Conservation (phyloP, 2,329 filamentous ascomycete species). For the Phyllosticta paracitricarpa region DNA sequence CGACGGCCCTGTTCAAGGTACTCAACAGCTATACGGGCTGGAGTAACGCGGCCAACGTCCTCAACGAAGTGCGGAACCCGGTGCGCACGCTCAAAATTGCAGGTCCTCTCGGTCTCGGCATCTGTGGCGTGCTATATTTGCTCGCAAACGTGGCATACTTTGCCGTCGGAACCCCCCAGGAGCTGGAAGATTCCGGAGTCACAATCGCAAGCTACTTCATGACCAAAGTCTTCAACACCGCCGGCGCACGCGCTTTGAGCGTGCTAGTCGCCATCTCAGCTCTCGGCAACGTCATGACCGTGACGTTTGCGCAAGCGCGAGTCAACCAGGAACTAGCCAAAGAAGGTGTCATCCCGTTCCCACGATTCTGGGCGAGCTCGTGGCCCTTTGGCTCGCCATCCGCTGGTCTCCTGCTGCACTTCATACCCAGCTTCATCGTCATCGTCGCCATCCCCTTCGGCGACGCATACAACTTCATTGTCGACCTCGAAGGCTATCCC, state of each 20-base stretch:
- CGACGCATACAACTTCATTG: constrained; percentile 62
- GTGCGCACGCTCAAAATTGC: constrained; percentile 55
- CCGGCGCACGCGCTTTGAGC: constrained; percentile 44
- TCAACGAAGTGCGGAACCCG: constrained; percentile 62
- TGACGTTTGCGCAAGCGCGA: constrained; percentile 56
- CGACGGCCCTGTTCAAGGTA: constrained; percentile 55
- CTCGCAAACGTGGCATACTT: constrained; percentile 56
- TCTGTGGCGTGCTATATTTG: constrained; percentile 55
- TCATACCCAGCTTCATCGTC: constrained; percentile 56
- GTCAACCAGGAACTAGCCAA: constrained; percentile 64
- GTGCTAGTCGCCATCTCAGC: constrained; percentile 58
- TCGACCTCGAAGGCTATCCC: constrained; percentile 62
- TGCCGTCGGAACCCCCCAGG: constrained; percentile 55
- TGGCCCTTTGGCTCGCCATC: constrained; percentile 57
- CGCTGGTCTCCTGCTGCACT: constrained; percentile 59
- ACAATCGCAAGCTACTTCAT: constrained; percentile 61
- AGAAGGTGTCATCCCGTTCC: constrained; percentile 59
- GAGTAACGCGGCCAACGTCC: constrained; percentile 56
- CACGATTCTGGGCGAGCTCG: constrained; percentile 51
- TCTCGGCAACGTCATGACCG: constrained; percentile 63
- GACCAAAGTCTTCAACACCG: constrained; percentile 50
- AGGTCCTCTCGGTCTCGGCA: constrained; percentile 48
- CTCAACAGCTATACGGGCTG: constrained; percentile 58
- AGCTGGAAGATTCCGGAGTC: constrained; percentile 57
- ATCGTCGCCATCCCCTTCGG: constrained; percentile 55